Percentiles rank a stretch among this genome's conserved stretches.
Evolutionary conservation across 495 filamentous ascomycete genomes (phyloP).

Genomic region (Trichoderma gamsii): DNA sequence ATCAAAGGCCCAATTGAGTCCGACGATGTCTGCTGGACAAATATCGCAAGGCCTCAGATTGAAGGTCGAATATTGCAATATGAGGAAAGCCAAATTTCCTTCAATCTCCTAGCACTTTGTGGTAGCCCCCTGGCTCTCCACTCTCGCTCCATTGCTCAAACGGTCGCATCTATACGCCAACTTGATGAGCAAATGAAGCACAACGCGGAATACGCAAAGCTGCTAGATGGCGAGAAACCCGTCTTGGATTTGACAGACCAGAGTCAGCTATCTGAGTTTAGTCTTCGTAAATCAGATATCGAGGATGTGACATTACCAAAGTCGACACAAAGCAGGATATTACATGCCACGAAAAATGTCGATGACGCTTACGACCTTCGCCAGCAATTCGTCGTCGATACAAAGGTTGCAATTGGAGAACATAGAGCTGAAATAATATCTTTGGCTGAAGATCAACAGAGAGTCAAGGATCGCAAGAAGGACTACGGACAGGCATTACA

Average conservation of each 20-base stretch:
- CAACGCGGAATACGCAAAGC: constrained; percentile 11
- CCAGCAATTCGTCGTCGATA: background rate
- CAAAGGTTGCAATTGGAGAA: constrained; percentile 17
- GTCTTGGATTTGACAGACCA: background rate
- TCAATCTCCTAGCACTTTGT: constrained; percentile 44
- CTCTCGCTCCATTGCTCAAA: constrained; percentile 29
- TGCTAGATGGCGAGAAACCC: background rate
- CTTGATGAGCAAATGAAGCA: constrained; percentile 25
- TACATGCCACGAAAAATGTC: constrained; percentile 16
- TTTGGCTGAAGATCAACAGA: constrained; percentile 24
- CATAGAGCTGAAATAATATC: constrained; percentile 24
- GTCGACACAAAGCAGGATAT: constrained; percentile 15
- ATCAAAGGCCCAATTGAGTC: constrained; percentile 19
- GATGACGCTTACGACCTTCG: constrained; percentile 16
- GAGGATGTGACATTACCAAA: constrained; percentile 2
- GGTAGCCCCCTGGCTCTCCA: constrained; percentile 30
- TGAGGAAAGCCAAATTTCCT: constrained; percentile 30
- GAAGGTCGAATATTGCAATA: constrained; percentile 36
- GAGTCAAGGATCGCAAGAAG: constrained; percentile 29
- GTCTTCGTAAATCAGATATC: constrained; percentile 22
- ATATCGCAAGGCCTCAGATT: constrained; percentile 33
- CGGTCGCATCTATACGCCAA: constrained; percentile 26
- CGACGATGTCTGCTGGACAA: constrained; percentile 33
- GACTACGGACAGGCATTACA: constrained; percentile 40
- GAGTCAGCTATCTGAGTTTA: constrained; percentile 21